Evolutionary conservation across 2,329 filamentous ascomycete species (phyloP).

Genomic region (Cordyceps militaris): DNA sequence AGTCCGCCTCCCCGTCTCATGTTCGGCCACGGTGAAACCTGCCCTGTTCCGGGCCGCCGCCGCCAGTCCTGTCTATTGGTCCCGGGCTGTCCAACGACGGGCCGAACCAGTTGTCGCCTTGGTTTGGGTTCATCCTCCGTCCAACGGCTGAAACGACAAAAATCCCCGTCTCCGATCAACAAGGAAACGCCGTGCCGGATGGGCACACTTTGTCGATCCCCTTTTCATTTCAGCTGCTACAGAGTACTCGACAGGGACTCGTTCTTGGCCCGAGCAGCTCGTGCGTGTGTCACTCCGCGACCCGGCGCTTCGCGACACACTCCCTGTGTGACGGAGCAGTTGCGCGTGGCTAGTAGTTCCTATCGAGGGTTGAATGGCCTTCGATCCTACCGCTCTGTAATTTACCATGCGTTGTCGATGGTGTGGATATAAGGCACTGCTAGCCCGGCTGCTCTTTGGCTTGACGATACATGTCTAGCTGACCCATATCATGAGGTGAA

Average conservation of each 20-base stretch:
- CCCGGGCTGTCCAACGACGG: neutral
- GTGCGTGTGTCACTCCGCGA: neutral
- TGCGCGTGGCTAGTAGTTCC: neutral
- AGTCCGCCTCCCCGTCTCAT: neutral
- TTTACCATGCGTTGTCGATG: neutral
- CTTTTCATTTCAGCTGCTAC: conserved; percentile 12
- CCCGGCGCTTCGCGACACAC: conserved; percentile 8
- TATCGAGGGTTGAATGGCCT: too few relatives aligned
- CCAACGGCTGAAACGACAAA: neutral
- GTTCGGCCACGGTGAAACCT: conserved; percentile 4
- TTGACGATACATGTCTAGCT: conserved; percentile 6
- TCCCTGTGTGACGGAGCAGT: neutral
- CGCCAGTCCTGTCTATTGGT: neutral
- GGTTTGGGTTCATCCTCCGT: neutral
- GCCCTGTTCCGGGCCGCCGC: neutral
- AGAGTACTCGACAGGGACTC: neutral
- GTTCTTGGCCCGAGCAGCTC: neutral
- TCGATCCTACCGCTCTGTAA: neutral
- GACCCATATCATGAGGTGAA: neutral
- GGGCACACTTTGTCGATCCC: conserved; percentile 6
- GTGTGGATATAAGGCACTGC: conserved; percentile 3
- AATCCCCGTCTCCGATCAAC: neutral
- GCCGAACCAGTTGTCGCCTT: neutral
- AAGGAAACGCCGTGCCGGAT: neutral
- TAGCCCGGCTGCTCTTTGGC: neutral